Base-by-base conservation (phyloP, 2,329 filamentous ascomycete genomes). In the Capronia epimyces region DNA sequence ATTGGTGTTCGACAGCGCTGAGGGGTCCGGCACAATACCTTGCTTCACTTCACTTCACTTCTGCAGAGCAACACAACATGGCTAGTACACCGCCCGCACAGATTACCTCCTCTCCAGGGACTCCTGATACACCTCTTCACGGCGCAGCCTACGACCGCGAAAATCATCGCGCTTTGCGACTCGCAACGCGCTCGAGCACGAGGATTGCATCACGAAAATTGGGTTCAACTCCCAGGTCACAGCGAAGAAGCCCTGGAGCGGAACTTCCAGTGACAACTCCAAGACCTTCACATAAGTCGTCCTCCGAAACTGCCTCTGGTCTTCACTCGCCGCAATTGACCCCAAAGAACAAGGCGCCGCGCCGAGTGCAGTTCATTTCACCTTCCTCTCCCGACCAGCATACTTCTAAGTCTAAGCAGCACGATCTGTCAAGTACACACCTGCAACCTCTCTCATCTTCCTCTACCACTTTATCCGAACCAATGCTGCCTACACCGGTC, bases 401-500 rank as follows among this genome's bases (percentile, higher is more conserved):
- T 53, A 46, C 37, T 52, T 37, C 45, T 47, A 34, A 32, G 43
- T 62, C 39, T 45, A 60, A 51, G 46, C 51, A 32, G 49, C 57
- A 55, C 58, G 59, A 59, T 58, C 62, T 37, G 60, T 62, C 56
- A 56, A 57, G 52, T 53, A 52, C 39, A 21, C 59, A 49, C 55
- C 61, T 56, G 41, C 61, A 42, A 56, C 60, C 55, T 52, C 49
- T 44, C 46, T 50, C 49, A 52, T 62, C 55, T 55, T 58, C 61
- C 44, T 54, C 58, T 36, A 59, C 63, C 53, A 66, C 55, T 25
- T 66, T 66, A 47, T 63, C 67, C 37, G 62, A 63, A 45, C 69
- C 67, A 43, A 77, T 81, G 72, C 70, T 83, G 13, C 80, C 78
- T 2, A 83, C 81, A 18, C 81, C 81, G 15, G 74, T 75, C 37